A percentile compares a stretch with the other conserved stretches of the same genome.
These are phyloP conservation scores for Melanopsichium pennsylvanicum DNA, from an alignment of 1,284 basidiomycete genomes.

Conservation along the genomic window DNA sequence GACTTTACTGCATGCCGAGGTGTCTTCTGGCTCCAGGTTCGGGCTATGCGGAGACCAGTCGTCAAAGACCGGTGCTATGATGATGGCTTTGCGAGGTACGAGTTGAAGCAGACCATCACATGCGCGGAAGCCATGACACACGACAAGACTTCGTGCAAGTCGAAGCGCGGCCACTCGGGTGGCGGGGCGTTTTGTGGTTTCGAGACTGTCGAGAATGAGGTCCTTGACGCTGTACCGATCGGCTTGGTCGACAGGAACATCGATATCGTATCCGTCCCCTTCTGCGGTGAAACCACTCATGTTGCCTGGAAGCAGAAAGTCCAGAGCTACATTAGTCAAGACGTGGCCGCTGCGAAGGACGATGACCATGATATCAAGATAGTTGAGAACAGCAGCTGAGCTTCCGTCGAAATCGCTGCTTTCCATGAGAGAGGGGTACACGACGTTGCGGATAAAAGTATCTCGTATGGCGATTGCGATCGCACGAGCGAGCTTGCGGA, in stretches of 20 bases:
- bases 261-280: conserved; percentile 10
- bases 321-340: conserved; percentile 50
- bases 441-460: conserved; percentile 89
- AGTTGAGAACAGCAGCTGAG: conserved; percentile 94
- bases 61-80: background rate
- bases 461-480: conserved; percentile 73
- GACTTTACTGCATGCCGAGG: conserved; percentile 4
- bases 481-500: conserved; percentile 32
- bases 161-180: conserved; percentile 45
- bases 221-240: conserved; percentile 52
- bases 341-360: conserved; percentile 51
- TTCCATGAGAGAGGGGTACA: conserved; percentile 91
- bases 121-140: conserved; percentile 46
- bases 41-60: conserved; percentile 13
- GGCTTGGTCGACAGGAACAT: conserved; percentile 19
- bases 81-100: conserved; percentile 9
- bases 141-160: conserved; percentile 45
- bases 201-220: conserved; percentile 50
- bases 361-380: conserved; percentile 74
- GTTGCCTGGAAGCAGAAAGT: conserved; percentile 34
- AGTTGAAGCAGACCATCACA: conserved; percentile 25
- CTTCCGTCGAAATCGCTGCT: conserved; percentile 92
- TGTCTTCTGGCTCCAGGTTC: background rate
- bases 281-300: background rate
- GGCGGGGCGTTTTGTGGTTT: conserved; percentile 11